phyloP scores from a whole-genome alignment of 177 flowering plant genomes.

The Vitis hybrid region DNA sequence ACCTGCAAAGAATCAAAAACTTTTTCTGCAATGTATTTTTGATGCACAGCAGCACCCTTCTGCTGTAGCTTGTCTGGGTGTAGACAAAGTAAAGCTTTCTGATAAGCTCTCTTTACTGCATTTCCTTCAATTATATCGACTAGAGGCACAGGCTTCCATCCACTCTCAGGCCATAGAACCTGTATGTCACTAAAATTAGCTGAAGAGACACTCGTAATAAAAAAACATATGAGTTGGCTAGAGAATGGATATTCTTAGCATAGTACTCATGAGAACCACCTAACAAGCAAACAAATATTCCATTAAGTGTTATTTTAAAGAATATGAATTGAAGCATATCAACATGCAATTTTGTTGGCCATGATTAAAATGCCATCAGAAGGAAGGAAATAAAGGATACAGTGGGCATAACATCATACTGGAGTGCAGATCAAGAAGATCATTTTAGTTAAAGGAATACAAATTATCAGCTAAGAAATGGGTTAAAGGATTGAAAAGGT shows the following conservation, averaged over 20 bases:
- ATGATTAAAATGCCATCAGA: too few relatives aligned
- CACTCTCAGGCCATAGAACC: slow-evolving; percentile 92
- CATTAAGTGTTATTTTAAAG: neutral
- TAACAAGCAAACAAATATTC: neutral
- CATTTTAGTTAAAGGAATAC: too few relatives aligned
- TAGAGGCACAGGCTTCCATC: slow-evolving; percentile 91
- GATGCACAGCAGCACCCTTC: slow-evolving; percentile 69
- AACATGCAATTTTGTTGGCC: too few relatives aligned
- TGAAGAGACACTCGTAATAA: too few relatives aligned
- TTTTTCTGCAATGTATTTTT: slow-evolving; percentile 80
- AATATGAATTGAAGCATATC: too few relatives aligned
- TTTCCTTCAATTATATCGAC: slow-evolving; percentile 78
- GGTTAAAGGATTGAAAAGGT: too few relatives aligned
- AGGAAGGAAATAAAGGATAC: too few relatives aligned
- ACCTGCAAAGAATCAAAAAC: slow-evolving; percentile 94
- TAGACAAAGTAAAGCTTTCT: slow-evolving; percentile 73
- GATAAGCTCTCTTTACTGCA: slow-evolving; percentile 85
- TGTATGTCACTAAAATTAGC: slow-evolving; percentile 16
- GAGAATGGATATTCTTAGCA: neutral
- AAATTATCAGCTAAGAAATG: too few relatives aligned
- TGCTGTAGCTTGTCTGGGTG: slow-evolving; percentile 97
- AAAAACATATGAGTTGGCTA: neutral
- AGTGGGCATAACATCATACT: too few relatives aligned
- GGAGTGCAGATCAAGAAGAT: too few relatives aligned
- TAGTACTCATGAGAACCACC: neutral